Evolutionary conservation across 164 flowering plant species (phyloP), one percentile per base, ranked within the genome.

Genomic region (Aristolochia contorta): DNA sequence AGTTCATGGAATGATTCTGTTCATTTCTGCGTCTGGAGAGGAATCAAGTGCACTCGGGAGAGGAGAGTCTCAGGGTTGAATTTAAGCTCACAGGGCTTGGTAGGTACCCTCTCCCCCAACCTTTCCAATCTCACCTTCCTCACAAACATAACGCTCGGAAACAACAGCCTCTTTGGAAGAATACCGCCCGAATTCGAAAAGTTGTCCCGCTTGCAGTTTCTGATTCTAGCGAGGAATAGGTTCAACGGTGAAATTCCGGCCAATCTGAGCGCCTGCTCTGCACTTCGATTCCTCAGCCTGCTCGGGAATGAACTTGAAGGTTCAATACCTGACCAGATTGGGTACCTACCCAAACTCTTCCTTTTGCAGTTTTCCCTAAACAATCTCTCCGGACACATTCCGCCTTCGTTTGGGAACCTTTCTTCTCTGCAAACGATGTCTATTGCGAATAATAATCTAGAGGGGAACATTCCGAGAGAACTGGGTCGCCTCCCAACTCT

Each of bases 381-480:
- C n/a, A n/a, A n/a, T n/a, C n/a, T n/a, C n/a, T n/a, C n/a, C n/a
- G n/a, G n/a, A n/a, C n/a, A n/a, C n/a, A n/a, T n/a, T n/a, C n/a
- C n/a, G n/a, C n/a, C n/a, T n/a, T n/a, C n/a, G n/a, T n/a, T n/a
- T n/a, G n/a, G n/a, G n/a, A n/a, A n/a, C n/a, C n/a, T n/a, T n/a
- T n/a, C n/a, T n/a, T n/a, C n/a, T n/a, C n/a, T n/a, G n/a, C 20
- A 7, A 3, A 30, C 12, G 2, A n/a, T 81, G 1, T 32, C 43
- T 27, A 37, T 77, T 19, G 69, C 55, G 12, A 56, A 63, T 4
- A 79, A 79, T 41, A 21, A 1, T 2, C 48, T 79, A 0, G 16
- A 30, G 47, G 85, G 85, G 8, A 18, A 5, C 6, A 75, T 81
- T 9, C 83, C 82, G 0, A 16, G 22, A 2, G 72, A 67, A 12